Base-by-base conservation (phyloP, 2,329 filamentous ascomycete genomes). In the Nemania serpens region DNA sequence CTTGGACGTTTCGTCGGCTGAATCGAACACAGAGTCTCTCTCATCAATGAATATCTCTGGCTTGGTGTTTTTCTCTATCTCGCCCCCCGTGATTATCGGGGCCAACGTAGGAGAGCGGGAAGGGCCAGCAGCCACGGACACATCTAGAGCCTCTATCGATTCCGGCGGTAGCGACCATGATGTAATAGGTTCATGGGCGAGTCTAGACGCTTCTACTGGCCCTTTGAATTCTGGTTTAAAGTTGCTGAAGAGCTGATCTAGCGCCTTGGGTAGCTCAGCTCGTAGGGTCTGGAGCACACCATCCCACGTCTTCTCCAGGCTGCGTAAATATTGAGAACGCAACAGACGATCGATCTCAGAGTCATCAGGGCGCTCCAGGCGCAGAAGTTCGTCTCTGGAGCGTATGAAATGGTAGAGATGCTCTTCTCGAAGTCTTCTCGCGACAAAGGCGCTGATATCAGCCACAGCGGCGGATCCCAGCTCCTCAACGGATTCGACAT, bases 191-290 rank as follows among this genome's bases (percentile, higher is more conserved):
- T 29, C 13, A 46, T 15, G 1, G 17, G 42, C 1, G 13, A 37
- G 12, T 17, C n/a, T n/a, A n/a, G n/a, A n/a, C n/a, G n/a, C n/a
- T n/a, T 12, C 33, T 22, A 39, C 34, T 13, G n/a, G 22, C 17
- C 29, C 25, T 25, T 33, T 39, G 39, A 61, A 58, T 6, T 63
- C 53, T 11, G 49, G 42, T 18, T 58, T 39, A 7, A 61, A 46
- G 18, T 46, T 46, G 7, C 1, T 41, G 39, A 61, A 48, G 18
- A 63, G 33, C 25, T 50, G n/a, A 33, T 63, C 61, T 2, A 63
- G 22, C 3, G 46, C 20, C 15, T n/a, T 55, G 20, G 58, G 58
- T 22, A 63, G 37, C 9, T 55, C 58, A 12, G 20, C 41, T 51
- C 54, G 57, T 2, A 63, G 33, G 15, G 20, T 25, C 34, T 51